Conservation (phyloP, 257 asterid genomes). For the Anisodus tanguticus region DNA sequence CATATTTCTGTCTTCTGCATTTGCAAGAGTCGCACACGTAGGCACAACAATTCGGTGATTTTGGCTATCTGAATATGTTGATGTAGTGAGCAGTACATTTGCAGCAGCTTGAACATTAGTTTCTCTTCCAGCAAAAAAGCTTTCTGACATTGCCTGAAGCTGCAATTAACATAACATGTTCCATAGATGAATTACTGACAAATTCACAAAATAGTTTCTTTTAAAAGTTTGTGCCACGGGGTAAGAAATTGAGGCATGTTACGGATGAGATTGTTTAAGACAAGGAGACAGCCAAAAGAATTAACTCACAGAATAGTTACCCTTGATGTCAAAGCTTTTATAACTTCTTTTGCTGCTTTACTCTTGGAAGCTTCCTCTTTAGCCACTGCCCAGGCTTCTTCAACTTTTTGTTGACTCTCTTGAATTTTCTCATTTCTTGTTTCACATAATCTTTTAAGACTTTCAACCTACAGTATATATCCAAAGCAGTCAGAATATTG, state of each 20-base stretch:
- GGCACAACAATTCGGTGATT: constrained; percentile 27
- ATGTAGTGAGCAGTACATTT: constrained; percentile 32
- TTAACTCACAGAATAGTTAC: constrained; percentile 36
- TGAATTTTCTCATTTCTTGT: constrained; percentile 48
- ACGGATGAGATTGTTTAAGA: not conserved
- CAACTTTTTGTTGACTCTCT: constrained; percentile 44
- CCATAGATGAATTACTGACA: not conserved
- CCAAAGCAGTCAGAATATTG: not conserved
- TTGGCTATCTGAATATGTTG: constrained; percentile 28
- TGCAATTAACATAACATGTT: constrained; percentile 28
- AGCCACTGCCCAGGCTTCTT: constrained; percentile 57
- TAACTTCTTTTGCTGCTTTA: constrained; percentile 60
- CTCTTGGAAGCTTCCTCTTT: constrained; percentile 55
- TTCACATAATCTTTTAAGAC: constrained; percentile 46
- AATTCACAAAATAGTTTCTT: not conserved
- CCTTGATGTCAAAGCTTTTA: constrained; percentile 53
- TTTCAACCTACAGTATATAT: constrained; percentile 41
- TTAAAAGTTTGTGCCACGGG: not conserved
- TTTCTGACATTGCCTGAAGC: constrained; percentile 48
- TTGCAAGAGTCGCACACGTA: constrained; percentile 23
- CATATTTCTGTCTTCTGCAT: constrained; percentile 34
- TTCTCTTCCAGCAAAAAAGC: constrained; percentile 32
- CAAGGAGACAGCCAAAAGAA: constrained; percentile 5
- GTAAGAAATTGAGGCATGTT: not conserved
- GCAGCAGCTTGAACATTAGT: constrained; percentile 34